Base-by-base conservation (phyloP, 2,329 filamentous ascomycete species). In the Aspergillus amoenus region DNA sequence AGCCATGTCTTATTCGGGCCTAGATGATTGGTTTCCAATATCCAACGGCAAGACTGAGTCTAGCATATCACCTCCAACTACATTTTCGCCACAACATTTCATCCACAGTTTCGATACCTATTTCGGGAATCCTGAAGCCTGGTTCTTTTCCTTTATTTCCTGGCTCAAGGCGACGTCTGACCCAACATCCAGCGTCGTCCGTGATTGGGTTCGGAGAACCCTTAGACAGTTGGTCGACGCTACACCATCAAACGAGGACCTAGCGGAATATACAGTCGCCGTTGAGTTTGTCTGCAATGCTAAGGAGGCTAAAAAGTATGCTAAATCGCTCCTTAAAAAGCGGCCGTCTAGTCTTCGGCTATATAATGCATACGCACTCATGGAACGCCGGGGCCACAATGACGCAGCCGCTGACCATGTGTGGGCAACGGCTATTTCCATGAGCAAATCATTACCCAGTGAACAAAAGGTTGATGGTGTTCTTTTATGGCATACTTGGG, bases 351-450 rank as follows among this genome's bases (percentile, higher is more conserved):
- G 85, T 64, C 70, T 90, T 3, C 77, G 80, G 13, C 77, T 97
- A 0, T 97, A 95, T 73, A 89, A 91, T 63, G 85, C 87, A 0
- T 96, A 93, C 67, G 90, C 88, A 0, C 74, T 91, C 13, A 84
- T 91, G 3, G 90, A 96, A 71, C 80, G 76, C 62, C 77, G 78
- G 1, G 81, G 81, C 30, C 84, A 81, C 0, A 87, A 88, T 22
- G 63, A 69, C 1, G 79, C 83, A 0, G 77, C 84, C 46, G 87
- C 88, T 4, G 76, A 80, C 21, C 85, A 84, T 51, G 86, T 94
- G 0, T 83, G 93, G 65, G 71, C 79, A 1, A 88, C 88, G 1
- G 87, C 90, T 2, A 77, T 91, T n/a, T 78, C 78, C 3, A 84
- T 87, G 79, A 79, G 75, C 53, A 67, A 68, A n/a, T 73, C 67